A percentile compares a stretch with the other conserved stretches of the same genome.
phyloP scores from a whole-genome alignment of 148 eudicot genomes.

The Chenopodium quinoa region DNA sequence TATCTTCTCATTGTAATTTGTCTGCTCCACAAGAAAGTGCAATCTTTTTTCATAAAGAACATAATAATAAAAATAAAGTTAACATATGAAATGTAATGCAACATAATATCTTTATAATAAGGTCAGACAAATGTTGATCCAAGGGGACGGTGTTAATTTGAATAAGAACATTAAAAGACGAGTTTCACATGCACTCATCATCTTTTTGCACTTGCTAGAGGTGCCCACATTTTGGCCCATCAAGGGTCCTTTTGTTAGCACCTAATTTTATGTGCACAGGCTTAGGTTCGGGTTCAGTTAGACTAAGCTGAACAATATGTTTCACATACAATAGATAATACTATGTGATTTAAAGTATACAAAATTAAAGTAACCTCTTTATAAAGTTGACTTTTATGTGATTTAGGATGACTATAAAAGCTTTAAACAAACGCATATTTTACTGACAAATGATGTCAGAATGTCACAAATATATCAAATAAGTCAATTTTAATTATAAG shows the following conservation, averaged over 20 bases:
- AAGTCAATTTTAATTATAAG: no score
- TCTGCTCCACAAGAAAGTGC: background rate
- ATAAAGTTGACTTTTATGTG: no score
- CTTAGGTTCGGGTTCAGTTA: background rate
- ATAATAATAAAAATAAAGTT: background rate
- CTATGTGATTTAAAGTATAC: no score
- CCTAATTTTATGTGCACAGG: background rate
- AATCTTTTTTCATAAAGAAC: background rate
- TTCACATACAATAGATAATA: no score
- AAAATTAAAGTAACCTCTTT: no score
- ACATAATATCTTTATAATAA: background rate
- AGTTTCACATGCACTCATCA: conserved; percentile 13
- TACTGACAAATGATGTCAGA: no score
- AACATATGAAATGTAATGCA: background rate
- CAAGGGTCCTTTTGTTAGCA: background rate
- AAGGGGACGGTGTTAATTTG: background rate
- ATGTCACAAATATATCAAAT: no score
- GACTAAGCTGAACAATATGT: no score
- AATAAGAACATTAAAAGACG: conserved; percentile 8
- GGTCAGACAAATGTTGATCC: background rate
- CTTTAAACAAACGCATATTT: no score
- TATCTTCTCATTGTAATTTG: conserved; percentile 4
- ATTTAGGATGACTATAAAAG: no score
- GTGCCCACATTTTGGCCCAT: background rate
- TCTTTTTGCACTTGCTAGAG: background rate